A percentile compares a stretch with the other conserved stretches of the same genome.
phyloP scores from a whole-genome alignment of 83 land plant species.

The Isoetes engelmannii region DNA sequence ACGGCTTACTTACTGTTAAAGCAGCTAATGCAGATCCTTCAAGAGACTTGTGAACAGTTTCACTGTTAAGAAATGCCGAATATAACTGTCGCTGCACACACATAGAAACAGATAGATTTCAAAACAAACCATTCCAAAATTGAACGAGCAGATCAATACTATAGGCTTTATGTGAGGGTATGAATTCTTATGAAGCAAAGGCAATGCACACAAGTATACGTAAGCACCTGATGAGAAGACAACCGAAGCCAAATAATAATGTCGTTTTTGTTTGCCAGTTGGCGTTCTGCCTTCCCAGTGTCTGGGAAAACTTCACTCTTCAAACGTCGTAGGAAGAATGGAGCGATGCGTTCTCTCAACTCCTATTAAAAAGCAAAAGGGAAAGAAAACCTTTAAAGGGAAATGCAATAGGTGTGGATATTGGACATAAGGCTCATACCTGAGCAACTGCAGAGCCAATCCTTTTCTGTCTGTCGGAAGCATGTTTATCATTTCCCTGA shows the following conservation, averaged over 20 bases:
- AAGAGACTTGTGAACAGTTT: conserved; percentile 53
- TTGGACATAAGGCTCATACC: conserved; percentile 39
- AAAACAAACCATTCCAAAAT: too few relatives aligned
- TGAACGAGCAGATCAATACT: too few relatives aligned
- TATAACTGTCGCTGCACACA: conserved; percentile 65
- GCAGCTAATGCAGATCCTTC: conserved; percentile 90
- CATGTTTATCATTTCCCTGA: conserved; percentile 81
- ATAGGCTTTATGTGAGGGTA: too few relatives aligned
- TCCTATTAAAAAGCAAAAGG: conserved; percentile 40
- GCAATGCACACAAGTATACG: neutral
- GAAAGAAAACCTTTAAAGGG: conserved; percentile 1
- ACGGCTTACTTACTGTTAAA: conserved; percentile 50
- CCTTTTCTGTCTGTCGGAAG: conserved; percentile 79
- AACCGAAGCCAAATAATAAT: conserved; percentile 88
- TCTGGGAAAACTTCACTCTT: conserved; percentile 81
- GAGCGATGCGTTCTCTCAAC: conserved; percentile 68
- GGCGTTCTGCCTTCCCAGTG: conserved; percentile 23
- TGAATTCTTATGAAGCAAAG: too few relatives aligned
- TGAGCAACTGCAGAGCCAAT: conserved; percentile 88
- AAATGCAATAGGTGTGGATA: neutral
- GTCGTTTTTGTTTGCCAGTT: conserved; percentile 79
- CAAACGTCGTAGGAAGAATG: conserved; percentile 86
- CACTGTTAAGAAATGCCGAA: conserved; percentile 81
- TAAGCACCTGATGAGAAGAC: conserved; percentile 58
- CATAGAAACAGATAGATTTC: neutral